These are phyloP conservation scores for Fusarium liriodendri DNA, from an alignment of 2,329 filamentous ascomycete genomes.

Conservation along the genomic window DNA sequence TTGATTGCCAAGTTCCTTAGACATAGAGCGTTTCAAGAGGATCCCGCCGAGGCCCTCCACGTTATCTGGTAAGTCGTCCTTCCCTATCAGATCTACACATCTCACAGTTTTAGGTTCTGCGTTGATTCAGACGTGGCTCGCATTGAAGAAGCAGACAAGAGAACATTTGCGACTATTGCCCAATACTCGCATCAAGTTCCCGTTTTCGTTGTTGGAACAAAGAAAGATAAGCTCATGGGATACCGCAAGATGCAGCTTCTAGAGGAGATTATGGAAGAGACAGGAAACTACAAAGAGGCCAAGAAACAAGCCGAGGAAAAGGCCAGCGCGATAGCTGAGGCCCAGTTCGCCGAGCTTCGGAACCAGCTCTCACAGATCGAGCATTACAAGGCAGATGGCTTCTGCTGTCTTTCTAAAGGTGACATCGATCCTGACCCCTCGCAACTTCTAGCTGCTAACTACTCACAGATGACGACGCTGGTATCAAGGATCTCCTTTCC, in stretches of 20 bases:
- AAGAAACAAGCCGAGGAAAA: constrained; percentile 36
- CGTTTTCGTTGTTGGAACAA: constrained; percentile 41
- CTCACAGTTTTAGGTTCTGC: constrained; percentile 34
- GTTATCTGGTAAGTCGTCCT: constrained; percentile 29
- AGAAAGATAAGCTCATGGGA: constrained; percentile 41
- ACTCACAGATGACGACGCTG: constrained; percentile 30
- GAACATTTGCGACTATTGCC: constrained; percentile 42
- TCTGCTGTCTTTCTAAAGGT: constrained; percentile 41
- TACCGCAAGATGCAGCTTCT: constrained; percentile 34
- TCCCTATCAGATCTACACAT: too few relatives aligned
- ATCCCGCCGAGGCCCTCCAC: constrained; percentile 39
- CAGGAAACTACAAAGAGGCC: constrained; percentile 39
- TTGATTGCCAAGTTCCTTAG: constrained; percentile 42
- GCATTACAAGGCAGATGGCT: constrained; percentile 43
- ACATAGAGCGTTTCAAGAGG: constrained; percentile 40
- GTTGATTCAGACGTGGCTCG: constrained; percentile 41
- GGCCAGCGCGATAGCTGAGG: constrained; percentile 35
- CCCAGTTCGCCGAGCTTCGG: constrained; percentile 37
- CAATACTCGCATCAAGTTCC: constrained; percentile 42
- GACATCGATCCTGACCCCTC: too few relatives aligned
- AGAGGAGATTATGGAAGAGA: constrained; percentile 42
- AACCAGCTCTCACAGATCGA: constrained; percentile 41
- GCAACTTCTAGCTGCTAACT: neutral
- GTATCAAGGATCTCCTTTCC: constrained; percentile 40
- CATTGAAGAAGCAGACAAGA: constrained; percentile 43